Conservation (phyloP, 2,329 filamentous ascomycete genomes). For the Epichloe elymi region DNA sequence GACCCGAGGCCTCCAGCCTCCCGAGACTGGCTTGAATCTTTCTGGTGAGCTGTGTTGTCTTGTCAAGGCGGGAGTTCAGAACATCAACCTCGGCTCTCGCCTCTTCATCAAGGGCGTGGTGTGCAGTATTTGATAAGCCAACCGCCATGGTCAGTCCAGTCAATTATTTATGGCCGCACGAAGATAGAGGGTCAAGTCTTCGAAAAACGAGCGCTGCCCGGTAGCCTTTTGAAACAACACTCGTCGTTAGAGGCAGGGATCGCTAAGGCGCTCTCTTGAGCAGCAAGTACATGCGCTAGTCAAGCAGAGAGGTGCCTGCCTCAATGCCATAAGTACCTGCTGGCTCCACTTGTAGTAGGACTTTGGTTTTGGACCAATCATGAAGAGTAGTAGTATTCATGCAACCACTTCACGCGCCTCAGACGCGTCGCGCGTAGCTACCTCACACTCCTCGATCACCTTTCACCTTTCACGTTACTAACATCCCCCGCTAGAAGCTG, state of each 20-base stretch:
- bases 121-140: conserved; percentile 31
- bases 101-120: conserved; percentile 48
- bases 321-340: neutral
- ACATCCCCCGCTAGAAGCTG: neutral
- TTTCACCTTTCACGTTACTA: neutral
- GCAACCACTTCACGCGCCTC: conserved; percentile 5
- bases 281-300: no score
- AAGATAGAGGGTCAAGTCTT: neutral
- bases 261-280: no score
- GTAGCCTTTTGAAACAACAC: no score
- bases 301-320: neutral
- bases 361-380: no score
- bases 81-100: conserved; percentile 58
- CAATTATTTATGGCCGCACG: no score
- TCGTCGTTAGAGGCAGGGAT: no score
- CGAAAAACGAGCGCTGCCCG: no score
- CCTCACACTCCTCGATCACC: neutral
- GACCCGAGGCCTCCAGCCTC: conserved; percentile 74
- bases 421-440: conserved; percentile 1
- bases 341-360: no score
- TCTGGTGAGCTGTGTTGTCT: conserved; percentile 85
- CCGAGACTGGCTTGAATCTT: conserved; percentile 85
- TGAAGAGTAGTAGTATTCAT: no score
- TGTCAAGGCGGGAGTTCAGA: conserved; percentile 64
- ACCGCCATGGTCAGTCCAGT: conserved; percentile 31